A percentile compares a stretch with the other conserved stretches of the same genome.
phyloP scores from a whole-genome alignment of 352 stramenopile genomes.

The Phytopythium mirpurense region DNA sequence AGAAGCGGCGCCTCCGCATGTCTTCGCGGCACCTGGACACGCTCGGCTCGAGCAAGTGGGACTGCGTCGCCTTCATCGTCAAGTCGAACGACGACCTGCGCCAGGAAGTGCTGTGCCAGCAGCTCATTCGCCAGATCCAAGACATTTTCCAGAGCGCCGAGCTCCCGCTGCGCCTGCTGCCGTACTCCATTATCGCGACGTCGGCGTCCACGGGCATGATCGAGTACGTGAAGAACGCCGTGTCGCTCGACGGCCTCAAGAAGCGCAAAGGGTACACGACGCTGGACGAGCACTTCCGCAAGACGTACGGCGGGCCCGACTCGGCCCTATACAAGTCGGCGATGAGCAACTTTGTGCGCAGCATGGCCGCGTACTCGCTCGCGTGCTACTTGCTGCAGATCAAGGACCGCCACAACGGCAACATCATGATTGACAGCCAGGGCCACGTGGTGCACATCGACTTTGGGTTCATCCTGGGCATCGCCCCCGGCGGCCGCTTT shows the following conservation, averaged over 20 bases:
- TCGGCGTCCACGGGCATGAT: constrained; percentile 94
- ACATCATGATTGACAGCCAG: constrained; percentile 98
- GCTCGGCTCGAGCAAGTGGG: constrained; percentile 36
- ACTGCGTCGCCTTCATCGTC: constrained; percentile 92
- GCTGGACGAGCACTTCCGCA: constrained; percentile 89
- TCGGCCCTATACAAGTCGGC: constrained; percentile 87
- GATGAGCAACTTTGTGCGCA: constrained; percentile 96
- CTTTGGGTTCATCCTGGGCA: constrained; percentile 99
- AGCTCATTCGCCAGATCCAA: constrained; percentile 94
- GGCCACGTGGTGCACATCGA: constrained; percentile 99
- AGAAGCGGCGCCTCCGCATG: constrained; percentile 55
- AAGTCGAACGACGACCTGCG: constrained; percentile 98
- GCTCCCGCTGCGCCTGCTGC: constrained; percentile 92
- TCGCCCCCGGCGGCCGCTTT: constrained; percentile 92
- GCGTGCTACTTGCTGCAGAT: constrained; percentile 97
- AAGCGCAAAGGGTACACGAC: constrained; percentile 81
- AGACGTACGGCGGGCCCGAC: constrained; percentile 88
- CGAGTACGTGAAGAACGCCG: constrained; percentile 95
- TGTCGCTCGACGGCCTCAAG: constrained; percentile 96
- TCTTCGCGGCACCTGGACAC: constrained; percentile 35
- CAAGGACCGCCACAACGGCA: constrained; percentile 99
- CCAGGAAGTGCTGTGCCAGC: constrained; percentile 96
- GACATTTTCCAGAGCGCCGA: constrained; percentile 94
- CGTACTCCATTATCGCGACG: constrained; percentile 96
- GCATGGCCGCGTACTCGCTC: constrained; percentile 97